Evolutionary conservation across 371 early-diverging fungal genomes (phyloP).

Genomic region (Batkoa obscura): DNA sequence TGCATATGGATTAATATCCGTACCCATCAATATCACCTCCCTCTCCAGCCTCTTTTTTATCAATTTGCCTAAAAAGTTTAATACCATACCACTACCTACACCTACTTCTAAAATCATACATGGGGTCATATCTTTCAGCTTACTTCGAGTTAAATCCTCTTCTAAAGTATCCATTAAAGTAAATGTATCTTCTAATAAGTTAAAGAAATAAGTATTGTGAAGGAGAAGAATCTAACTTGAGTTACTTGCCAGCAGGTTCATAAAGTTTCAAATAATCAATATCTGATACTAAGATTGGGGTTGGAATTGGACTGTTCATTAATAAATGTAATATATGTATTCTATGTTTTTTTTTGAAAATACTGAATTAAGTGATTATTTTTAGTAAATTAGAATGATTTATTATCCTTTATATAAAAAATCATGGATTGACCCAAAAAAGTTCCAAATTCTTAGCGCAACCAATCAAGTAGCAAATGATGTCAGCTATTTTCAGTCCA

Average conservation of each 20-base stretch:
- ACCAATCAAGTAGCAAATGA: no score
- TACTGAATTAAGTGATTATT: no score
- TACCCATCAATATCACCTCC: conserved; percentile 31
- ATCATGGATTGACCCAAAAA: no score
- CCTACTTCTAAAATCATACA: conserved; percentile 69
- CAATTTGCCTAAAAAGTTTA: conserved; percentile 46
- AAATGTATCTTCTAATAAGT: conserved; percentile 70
- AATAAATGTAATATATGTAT: no score
- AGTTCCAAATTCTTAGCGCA: no score
- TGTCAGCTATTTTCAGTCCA: no score
- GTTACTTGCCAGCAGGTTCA: background rate
- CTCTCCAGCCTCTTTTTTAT: conserved; percentile 14
- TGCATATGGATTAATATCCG: conserved; percentile 72
- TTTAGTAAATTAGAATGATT: no score
- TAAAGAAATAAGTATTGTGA: background rate
- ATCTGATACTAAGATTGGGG: background rate
- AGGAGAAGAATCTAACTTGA: background rate
- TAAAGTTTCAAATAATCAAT: background rate
- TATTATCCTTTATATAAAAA: no score
- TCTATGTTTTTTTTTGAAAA: no score
- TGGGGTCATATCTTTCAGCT: conserved; percentile 28
- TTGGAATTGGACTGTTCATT: no score
- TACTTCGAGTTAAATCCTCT: conserved; percentile 38
- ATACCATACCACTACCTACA: conserved; percentile 77
- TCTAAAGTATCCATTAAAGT: conserved; percentile 82